These are phyloP conservation scores for Fusarium sp. DNA, from an alignment of 2,329 filamentous ascomycete species.

Conservation along the genomic window DNA sequence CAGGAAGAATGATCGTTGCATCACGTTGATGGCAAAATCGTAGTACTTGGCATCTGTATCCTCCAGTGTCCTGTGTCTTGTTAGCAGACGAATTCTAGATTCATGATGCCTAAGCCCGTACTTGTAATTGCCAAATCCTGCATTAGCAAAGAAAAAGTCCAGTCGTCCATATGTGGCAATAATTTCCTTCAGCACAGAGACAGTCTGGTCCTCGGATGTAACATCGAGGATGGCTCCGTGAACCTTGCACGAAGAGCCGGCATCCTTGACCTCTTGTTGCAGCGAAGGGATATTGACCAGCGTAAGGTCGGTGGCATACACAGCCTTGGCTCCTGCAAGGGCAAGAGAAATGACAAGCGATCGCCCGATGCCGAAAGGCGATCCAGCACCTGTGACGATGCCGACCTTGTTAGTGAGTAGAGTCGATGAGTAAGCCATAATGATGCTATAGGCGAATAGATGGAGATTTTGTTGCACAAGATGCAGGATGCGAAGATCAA, in stretches of 20 bases:
- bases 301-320: background rate
- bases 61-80: slow-evolving; percentile 21
- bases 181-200: slow-evolving; percentile 1
- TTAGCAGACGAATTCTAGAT: background rate
- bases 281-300: background rate
- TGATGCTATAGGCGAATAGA: background rate
- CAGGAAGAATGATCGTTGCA: slow-evolving; percentile 32
- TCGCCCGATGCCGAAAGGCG: background rate
- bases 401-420: background rate
- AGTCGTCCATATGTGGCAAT: slow-evolving; percentile 17
- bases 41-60: slow-evolving; percentile 22
- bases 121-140: background rate
- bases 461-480: no score
- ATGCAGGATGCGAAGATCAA: background rate
- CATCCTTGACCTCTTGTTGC: background rate
- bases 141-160: background rate
- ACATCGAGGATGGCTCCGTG: slow-evolving; percentile 15
- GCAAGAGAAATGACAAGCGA: background rate
- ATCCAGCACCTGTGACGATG: background rate
- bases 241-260: background rate
- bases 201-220: slow-evolving; percentile 13
- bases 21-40: slow-evolving; percentile 17
- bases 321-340: background rate
- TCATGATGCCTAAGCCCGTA: background rate
- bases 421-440: background rate